Evolutionary conservation across 768 basidiomycete species (phyloP), one percentile per base, ranked within the genome.

Genomic region (Panaeolus papilionaceus): DNA sequence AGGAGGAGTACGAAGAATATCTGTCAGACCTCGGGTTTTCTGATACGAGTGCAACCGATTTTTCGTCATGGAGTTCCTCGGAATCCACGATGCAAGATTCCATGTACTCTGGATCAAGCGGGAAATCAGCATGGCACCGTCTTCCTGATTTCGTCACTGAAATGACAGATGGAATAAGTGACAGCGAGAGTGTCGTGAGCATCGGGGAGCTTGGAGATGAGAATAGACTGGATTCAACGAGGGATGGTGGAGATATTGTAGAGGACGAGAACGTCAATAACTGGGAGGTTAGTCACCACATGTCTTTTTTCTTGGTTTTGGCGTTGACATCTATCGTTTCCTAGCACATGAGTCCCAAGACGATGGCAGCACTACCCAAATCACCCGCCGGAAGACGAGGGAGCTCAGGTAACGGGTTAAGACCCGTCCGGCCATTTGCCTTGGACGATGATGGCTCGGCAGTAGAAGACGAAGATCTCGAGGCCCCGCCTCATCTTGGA

Each of bases 1-100:
- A 98, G 74, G 94, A 95, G 75, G 96, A 98, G 74, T 99, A 98
- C 74, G 96, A 98, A 76, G 96, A 97, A 74, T 95, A 97, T 72
- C 82, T 99, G 33, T 93, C 91, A n/a, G 94, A 94, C 74, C 81
- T 96, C 26, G 92, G 92, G 18, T 92, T 86, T 84, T 86, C 89
- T 3, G 90, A 91, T 64, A 58, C 14, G 12, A 58, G 28, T 58
- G 54, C 54, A 10, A 33, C 12, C 20, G 86, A 88, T 61, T 82
- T 85, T 65, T 68, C 79, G 26, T 74, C 77, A 2, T 80, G 85
- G 49, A 83, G 83, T 12, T 81, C 82, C 42, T 63, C 49, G 61
- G 64, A 47, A 20, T 67, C 68, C 66, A 62, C 65, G 4, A 33
- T 64, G 23, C 73, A 77, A 23, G 68, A 69, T 38, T 66, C 71